Percentiles rank a stretch among this genome's conserved stretches.
Conservation (phyloP, 768 basidiomycete species). For the Clitopilus passeckerianus region DNA sequence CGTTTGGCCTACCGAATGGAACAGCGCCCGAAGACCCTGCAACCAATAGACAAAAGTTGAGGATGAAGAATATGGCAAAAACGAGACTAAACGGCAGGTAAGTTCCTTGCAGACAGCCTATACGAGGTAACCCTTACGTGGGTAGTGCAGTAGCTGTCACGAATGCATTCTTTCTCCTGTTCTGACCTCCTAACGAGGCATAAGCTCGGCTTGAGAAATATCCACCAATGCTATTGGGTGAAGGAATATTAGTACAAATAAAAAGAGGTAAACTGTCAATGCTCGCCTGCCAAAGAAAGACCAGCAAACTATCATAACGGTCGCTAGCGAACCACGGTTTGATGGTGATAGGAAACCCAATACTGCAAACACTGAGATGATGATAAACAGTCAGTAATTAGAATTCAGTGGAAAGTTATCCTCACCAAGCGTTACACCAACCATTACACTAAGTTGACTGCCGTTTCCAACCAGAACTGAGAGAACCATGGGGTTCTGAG, state of each 20-base stretch:
- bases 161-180: slow-evolving; percentile 79
- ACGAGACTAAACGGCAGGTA: slow-evolving; percentile 48
- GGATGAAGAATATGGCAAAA: slow-evolving; percentile 81
- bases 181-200: slow-evolving; percentile 69
- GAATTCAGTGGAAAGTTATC: neutral
- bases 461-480: slow-evolving; percentile 91
- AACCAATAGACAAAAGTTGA: slow-evolving; percentile 83
- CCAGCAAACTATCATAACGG: slow-evolving; percentile 93
- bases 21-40: slow-evolving; percentile 93
- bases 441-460: slow-evolving; percentile 82
- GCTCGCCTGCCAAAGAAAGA: slow-evolving; percentile 83
- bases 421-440: slow-evolving; percentile 77
- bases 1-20: slow-evolving; percentile 65
- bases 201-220: slow-evolving; percentile 86
- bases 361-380: slow-evolving; percentile 72
- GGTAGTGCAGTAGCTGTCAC: slow-evolving; percentile 87
- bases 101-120: neutral
- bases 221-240: slow-evolving; percentile 63
- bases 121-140: slow-evolving; percentile 45
- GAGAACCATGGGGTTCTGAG: slow-evolving; percentile 69
- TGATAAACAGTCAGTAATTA: slow-evolving; percentile 1
- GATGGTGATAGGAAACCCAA: slow-evolving; percentile 94
- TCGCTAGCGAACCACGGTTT: slow-evolving; percentile 90
- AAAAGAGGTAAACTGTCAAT: neutral
- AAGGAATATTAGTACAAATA: slow-evolving; percentile 5